A percentile compares a stretch with the other conserved stretches of the same genome.
Conservation (phyloP, 2,329 filamentous ascomycete species). For the Fusarium denticulatum region DNA sequence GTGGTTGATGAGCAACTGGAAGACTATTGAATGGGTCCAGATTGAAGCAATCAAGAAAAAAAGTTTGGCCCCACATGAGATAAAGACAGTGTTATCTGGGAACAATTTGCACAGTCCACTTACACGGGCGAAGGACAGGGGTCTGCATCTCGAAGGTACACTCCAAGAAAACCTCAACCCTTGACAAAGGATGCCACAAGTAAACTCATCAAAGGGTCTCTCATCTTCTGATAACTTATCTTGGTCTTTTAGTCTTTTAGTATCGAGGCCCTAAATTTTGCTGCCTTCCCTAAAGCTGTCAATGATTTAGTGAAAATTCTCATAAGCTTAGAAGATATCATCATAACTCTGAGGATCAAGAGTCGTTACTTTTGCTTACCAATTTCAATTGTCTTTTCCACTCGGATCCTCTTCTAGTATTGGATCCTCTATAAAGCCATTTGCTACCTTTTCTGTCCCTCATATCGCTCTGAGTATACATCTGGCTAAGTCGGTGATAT, state of each 20-base stretch:
- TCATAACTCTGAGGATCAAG: neutral
- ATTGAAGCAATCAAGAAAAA: constrained; percentile 31
- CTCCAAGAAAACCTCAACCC: neutral
- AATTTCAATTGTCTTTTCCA: no score
- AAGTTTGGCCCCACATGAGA: constrained; percentile 30
- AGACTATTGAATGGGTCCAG: neutral
- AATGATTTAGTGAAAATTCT: neutral
- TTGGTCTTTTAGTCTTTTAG: neutral
- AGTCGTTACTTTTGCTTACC: no score
- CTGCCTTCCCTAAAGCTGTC: neutral
- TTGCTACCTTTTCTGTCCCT: no score
- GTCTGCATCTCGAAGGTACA: neutral
- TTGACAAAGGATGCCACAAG: neutral
- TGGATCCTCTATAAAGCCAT: no score
- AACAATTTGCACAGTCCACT: constrained; percentile 5
- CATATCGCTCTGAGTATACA: no score
- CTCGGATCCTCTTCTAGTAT: no score
- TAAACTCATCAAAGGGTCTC: neutral
- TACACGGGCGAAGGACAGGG: neutral
- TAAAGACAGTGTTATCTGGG: constrained; percentile 17
- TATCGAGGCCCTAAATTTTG: neutral
- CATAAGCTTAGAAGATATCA: neutral
- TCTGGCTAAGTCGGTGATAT: no score
- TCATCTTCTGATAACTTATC: neutral
- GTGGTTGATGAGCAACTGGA: neutral